Evolutionary conservation across 768 basidiomycete genomes (phyloP).

Genomic region (Lyophyllum decastes): DNA sequence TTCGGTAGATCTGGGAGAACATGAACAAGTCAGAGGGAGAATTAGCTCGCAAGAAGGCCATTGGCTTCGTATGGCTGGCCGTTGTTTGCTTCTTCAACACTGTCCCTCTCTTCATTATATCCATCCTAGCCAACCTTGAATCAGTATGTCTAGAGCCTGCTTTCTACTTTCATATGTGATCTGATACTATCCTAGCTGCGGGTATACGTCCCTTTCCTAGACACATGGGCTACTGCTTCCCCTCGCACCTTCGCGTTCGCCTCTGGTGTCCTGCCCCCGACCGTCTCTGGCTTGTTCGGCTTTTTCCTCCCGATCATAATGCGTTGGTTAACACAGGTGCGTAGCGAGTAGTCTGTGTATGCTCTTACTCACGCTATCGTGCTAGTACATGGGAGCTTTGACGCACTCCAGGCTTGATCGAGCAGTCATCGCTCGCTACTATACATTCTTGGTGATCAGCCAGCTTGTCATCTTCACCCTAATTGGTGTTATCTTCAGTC

Average conservation of each 20-base stretch:
- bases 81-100: conserved; percentile 94
- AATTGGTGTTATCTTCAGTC: conserved; percentile 88
- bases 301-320: conserved; percentile 92
- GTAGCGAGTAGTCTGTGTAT: conserved; percentile 48
- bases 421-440: conserved; percentile 90
- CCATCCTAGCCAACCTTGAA: conserved; percentile 87
- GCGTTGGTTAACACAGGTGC: conserved; percentile 77
- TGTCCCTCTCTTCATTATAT: conserved; percentile 86
- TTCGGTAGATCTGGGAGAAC: conserved; percentile 82
- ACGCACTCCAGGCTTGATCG: conserved; percentile 85
- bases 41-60: conserved; percentile 60
- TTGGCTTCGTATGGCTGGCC: conserved; percentile 80
- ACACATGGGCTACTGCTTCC: conserved; percentile 67
- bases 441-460: conserved; percentile 89
- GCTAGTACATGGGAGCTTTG: conserved; percentile 58
- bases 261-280: conserved; percentile 91
- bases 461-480: conserved; percentile 94
- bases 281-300: conserved; percentile 85
- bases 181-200: conserved; percentile 47
- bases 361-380: conserved; percentile 59
- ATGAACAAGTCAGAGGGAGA: conserved; percentile 73
- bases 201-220: conserved; percentile 72
- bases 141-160: conserved; percentile 47
- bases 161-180: neutral
- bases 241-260: conserved; percentile 74